These are phyloP conservation scores for Ogataea wickerhamii DNA, from an alignment of 805 yeast genomes.

Conservation along the genomic window DNA sequence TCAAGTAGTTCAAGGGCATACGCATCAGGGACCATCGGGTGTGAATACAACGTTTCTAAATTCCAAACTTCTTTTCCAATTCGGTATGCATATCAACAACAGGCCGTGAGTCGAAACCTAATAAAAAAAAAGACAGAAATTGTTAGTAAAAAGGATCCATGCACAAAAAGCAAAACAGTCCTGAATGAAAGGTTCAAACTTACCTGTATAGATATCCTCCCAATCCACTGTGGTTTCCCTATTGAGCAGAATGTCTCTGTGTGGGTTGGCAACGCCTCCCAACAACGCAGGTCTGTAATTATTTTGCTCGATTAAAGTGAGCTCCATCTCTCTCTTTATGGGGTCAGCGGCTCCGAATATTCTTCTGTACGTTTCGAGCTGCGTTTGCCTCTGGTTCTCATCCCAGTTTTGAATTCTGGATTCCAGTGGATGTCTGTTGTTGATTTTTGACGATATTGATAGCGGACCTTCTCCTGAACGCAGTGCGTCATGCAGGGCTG, in stretches of 20 bases:
- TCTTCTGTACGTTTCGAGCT: constrained; percentile 75
- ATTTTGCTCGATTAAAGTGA: constrained; percentile 63
- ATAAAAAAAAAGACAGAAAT: no score
- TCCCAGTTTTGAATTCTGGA: constrained; percentile 78
- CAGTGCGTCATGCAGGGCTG: constrained; percentile 66
- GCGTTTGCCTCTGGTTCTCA: constrained; percentile 60
- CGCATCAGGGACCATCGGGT: constrained; percentile 5
- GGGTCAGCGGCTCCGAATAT: constrained; percentile 93
- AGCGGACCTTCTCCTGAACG: constrained; percentile 64
- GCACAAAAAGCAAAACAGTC: not conserved
- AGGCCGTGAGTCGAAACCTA: constrained; percentile 38
- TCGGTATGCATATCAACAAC: constrained; percentile 64
- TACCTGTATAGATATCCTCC: constrained; percentile 83
- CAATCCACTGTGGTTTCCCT: constrained; percentile 79
- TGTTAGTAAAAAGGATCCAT: constrained; percentile 4
- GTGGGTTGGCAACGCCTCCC: constrained; percentile 50
- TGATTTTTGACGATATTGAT: constrained; percentile 56
- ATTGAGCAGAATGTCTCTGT: constrained; percentile 70
- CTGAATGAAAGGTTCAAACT: constrained; percentile 9
- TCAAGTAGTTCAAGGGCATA: not conserved
- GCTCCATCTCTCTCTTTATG: constrained; percentile 85
- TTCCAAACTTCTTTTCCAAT: constrained; percentile 62
- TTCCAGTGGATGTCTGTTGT: constrained; percentile 85
- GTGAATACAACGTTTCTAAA: no score
- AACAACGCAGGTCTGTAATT: constrained; percentile 64